Percentiles rank a stretch among this genome's conserved stretches.
Conservation (phyloP, 2,329 filamentous ascomycete genomes). For the Phialocephala sp. region DNA sequence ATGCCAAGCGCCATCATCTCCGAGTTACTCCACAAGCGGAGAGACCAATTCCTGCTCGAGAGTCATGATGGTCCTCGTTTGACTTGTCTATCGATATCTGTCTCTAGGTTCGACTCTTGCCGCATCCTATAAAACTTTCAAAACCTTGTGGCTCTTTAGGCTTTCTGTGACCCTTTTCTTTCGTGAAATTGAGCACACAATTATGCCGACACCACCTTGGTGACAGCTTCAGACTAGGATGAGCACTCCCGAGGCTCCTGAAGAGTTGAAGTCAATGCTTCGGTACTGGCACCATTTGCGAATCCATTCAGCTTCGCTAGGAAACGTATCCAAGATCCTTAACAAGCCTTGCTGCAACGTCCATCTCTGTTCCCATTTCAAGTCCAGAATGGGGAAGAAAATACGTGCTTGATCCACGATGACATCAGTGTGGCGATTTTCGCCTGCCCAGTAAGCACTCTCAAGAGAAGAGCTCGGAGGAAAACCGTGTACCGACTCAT, state of each 20-base stretch:
- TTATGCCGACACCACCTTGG: background rate
- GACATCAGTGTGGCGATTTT: background rate
- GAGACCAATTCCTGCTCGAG: slow-evolving; percentile 7
- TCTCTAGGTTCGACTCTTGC: background rate
- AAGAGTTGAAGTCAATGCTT: background rate
- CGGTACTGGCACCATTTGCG: background rate
- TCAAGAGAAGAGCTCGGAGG: background rate
- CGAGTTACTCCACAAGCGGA: slow-evolving; percentile 8
- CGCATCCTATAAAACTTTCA: background rate
- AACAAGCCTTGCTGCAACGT: background rate
- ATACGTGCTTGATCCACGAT: background rate
- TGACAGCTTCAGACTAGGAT: background rate
- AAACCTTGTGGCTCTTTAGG: background rate
- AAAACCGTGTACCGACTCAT: background rate
- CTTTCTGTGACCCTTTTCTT: background rate
- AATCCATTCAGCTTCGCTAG: background rate
- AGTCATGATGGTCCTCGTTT: background rate
- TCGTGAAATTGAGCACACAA: background rate
- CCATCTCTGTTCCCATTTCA: background rate
- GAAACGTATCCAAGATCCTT: background rate
- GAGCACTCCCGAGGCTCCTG: background rate
- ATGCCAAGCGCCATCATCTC: slow-evolving; percentile 7
- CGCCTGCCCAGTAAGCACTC: slow-evolving; percentile 1
- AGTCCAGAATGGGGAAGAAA: background rate
- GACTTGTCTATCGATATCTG: background rate